Conservation (phyloP, 2,329 filamentous ascomycete genomes). For the Diplodia sapinea region DNA sequence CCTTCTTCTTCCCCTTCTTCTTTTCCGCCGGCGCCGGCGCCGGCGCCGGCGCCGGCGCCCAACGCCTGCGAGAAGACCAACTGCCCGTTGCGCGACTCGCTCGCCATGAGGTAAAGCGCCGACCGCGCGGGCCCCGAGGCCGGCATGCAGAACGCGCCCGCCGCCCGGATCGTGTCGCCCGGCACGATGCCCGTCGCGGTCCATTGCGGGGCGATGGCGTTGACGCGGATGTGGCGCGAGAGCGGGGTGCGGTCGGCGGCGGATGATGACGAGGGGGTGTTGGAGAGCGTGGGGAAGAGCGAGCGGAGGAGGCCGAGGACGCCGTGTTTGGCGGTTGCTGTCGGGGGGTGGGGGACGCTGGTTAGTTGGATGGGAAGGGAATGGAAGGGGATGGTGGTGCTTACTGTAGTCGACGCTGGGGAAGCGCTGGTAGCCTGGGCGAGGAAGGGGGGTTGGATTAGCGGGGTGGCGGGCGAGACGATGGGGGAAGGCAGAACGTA, state of each 20-base stretch:
- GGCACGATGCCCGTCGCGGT: conserved; percentile 41
- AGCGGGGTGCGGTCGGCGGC: too few species aligned
- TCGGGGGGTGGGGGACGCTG: background rate
- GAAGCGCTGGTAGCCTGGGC: conserved; percentile 39
- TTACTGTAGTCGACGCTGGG: conserved; percentile 42
- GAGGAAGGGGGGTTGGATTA: background rate
- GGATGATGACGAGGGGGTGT: conserved; percentile 12
- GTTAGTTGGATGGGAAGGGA: too few species aligned
- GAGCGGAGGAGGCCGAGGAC: conserved; percentile 43
- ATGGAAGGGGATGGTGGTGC: background rate
- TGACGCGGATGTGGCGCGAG: conserved; percentile 42
- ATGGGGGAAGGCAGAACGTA: conserved; percentile 9
- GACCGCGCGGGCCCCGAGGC: conserved; percentile 40
- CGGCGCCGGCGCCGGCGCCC: too few species aligned
- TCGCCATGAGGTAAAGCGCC: conserved; percentile 40
- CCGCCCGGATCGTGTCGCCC: conserved; percentile 29
- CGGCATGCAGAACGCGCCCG: conserved; percentile 37
- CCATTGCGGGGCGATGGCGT: conserved; percentile 44
- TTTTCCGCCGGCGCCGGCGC: background rate
- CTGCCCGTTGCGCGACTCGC: conserved; percentile 38
- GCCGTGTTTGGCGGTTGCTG: conserved; percentile 43
- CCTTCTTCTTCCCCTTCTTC: too few species aligned
- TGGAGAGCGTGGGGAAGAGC: conserved; percentile 32
- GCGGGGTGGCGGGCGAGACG: background rate
- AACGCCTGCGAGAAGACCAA: conserved; percentile 36